Evolutionary conservation across 345 rosid genomes (phyloP), one percentile per base, ranked within the genome.

Genomic region (Cochlearia excelsa): DNA sequence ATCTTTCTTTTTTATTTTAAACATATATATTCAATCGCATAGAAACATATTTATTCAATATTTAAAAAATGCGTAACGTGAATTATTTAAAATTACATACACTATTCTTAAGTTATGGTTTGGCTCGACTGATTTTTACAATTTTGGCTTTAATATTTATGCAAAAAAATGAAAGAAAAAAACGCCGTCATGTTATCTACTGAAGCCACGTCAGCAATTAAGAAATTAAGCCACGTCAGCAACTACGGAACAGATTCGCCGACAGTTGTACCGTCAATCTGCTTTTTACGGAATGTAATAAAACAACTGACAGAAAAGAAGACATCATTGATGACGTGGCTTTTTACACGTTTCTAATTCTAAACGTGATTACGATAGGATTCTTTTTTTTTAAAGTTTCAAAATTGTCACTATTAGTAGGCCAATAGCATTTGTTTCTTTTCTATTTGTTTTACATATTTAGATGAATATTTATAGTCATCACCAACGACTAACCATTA

Each of bases 261-360:
- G 75, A 64, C 70, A 71, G 66, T 71, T 71, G 66, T 45, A 64
- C 51, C 70, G 65, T 58, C 51, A 71, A 71, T 7, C 3, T 38
- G 7, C 1, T 39, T 55, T 26, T 16, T 41, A 46, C 57, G 23
- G 23, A 16, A 16, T 16, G 23, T 16, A 16, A 16, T 16, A 16
- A 16, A 16, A 16, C 23, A 16, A 16, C 23, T 16, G 23, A 16
- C 23, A 16, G 23, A 16, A 16, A 40, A 23, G 46, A 7, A 55
- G 26, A 31, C 50, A 69, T 70, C 54, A 70, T 49, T 57, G 44
- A 4, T 70, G 69, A 70, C 69, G 65, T 63, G 59, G 31, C 26
- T 43, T 63, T 66, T 44, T 37, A 43, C 67, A 70, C 65, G 65
- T 70, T 48, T 34, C 37, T 0, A 3, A 30, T 28, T 40, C 26